Evolutionary conservation across 805 yeast species (phyloP).

Genomic region (Lipomyces anomalus): DNA sequence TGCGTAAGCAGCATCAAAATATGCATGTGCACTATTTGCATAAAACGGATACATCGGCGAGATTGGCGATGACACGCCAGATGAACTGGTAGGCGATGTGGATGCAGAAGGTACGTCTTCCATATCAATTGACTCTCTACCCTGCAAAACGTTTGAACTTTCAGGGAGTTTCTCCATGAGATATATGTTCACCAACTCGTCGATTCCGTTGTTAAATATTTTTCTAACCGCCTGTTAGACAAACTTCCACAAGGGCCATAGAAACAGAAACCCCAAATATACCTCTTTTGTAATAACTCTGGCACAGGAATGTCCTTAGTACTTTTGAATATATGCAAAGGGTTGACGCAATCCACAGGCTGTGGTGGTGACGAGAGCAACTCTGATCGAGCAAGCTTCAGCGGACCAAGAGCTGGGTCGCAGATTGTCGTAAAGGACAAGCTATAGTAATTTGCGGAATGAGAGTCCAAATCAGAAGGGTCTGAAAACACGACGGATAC

Average conservation of each 20-base stretch:
- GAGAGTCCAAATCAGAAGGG: neutral
- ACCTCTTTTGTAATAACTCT: too few species aligned
- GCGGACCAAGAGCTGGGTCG: too few species aligned
- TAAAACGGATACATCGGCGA: neutral
- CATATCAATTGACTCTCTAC: neutral
- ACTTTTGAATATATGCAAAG: neutral
- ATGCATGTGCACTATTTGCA: neutral
- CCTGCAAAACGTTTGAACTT: neutral
- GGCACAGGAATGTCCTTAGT: too few species aligned
- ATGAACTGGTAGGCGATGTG: neutral
- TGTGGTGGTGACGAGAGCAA: too few species aligned
- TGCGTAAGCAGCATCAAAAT: neutral
- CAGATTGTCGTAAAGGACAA: too few species aligned
- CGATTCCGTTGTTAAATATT: neutral
- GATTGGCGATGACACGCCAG: neutral
- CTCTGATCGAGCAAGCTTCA: too few species aligned
- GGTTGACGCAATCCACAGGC: neutral
- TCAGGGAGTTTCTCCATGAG: neutral
- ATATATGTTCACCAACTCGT: neutral
- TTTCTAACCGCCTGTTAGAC: too few species aligned
- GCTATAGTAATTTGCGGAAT: too few species aligned
- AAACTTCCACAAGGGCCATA: too few species aligned
- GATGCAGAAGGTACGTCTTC: neutral
- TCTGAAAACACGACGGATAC: neutral
- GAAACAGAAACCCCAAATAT: too few species aligned